Evolutionary conservation across 2,329 filamentous ascomycete genomes (phyloP).

Genomic region (Colletotrichum sp.): DNA sequence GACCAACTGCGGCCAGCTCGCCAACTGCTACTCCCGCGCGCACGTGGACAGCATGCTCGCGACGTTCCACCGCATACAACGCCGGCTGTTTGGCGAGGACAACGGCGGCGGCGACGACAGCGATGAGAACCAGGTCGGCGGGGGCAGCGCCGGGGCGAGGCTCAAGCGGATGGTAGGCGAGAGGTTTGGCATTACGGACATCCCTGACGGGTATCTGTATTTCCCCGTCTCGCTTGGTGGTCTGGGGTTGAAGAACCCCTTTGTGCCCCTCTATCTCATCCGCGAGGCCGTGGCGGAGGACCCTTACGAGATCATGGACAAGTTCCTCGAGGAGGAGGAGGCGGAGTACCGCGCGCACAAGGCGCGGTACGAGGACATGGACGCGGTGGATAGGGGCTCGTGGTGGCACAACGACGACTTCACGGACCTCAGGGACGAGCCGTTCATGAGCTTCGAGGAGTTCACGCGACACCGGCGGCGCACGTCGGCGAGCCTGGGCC

Average conservation of each 20-base stretch:
- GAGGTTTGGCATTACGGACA: conserved; percentile 46
- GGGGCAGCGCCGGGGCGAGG: conserved; percentile 42
- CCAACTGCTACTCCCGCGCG: conserved; percentile 56
- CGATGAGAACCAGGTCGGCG: background rate
- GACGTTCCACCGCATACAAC: conserved; percentile 57
- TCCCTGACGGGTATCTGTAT: conserved; percentile 46
- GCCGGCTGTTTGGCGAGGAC: conserved; percentile 45
- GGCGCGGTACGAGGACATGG: conserved; percentile 31
- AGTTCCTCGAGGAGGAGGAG: conserved; percentile 34
- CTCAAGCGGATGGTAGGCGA: conserved; percentile 49
- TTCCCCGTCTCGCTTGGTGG: conserved; percentile 44
- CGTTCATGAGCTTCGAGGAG: conserved; percentile 45
- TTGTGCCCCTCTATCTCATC: conserved; percentile 28
- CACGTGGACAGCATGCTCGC: conserved; percentile 61
- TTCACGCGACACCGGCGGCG: conserved; percentile 39
- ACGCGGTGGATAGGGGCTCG: conserved; percentile 10
- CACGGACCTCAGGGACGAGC: conserved; percentile 22
- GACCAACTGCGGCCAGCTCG: conserved; percentile 61
- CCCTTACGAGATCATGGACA: conserved; percentile 27
- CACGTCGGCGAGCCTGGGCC: conserved; percentile 26
- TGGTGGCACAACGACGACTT: conserved; percentile 9
- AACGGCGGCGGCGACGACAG: conserved; percentile 23
- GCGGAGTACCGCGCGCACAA: conserved; percentile 37
- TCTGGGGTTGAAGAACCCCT: conserved; percentile 42
- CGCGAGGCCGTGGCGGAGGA: conserved; percentile 27